Evolutionary conservation across 768 basidiomycete genomes (phyloP).

Genomic region (Clitopilus hobsonii): DNA sequence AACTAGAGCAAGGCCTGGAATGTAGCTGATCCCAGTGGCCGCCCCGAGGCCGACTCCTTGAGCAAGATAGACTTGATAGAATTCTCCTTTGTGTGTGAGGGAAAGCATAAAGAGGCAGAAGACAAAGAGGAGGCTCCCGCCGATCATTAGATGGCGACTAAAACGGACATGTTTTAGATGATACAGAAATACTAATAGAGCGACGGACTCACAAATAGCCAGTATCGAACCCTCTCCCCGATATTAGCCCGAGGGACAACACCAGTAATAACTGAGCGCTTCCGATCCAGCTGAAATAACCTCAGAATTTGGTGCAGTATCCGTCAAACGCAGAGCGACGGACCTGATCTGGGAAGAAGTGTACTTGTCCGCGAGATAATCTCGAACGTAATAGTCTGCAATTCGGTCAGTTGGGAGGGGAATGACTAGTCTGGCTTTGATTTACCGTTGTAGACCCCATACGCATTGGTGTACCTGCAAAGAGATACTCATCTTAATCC

Average conservation of each 20-base stretch:
- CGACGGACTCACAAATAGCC: conserved; percentile 19
- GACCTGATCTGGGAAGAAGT: conserved; percentile 22
- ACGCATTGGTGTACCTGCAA: conserved; percentile 17
- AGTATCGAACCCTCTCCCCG: conserved; percentile 20
- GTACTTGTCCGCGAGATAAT: conserved; percentile 14
- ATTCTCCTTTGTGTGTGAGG: conserved; percentile 19
- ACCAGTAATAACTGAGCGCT: conserved; percentile 20
- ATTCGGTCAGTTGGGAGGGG: conserved; percentile 1
- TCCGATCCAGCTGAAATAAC: conserved; percentile 24
- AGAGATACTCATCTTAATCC: background rate
- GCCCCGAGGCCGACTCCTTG: conserved; percentile 46
- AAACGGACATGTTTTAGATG: background rate
- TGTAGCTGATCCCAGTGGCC: conserved; percentile 40
- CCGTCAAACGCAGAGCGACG: background rate
- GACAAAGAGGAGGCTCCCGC: conserved; percentile 20
- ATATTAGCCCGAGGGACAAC: conserved; percentile 17
- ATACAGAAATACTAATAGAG: background rate
- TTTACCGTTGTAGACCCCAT: conserved; percentile 19
- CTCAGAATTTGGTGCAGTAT: too few relatives aligned
- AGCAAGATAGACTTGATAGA: conserved; percentile 40
- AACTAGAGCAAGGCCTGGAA: conserved; percentile 41
- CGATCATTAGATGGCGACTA: conserved; percentile 23
- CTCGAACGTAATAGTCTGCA: conserved; percentile 21
- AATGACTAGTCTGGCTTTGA: background rate
- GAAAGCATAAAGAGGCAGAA: conserved; percentile 30